phyloP scores from a whole-genome alignment of 768 basidiomycete species.

The Gautieria morchelliformis region DNA sequence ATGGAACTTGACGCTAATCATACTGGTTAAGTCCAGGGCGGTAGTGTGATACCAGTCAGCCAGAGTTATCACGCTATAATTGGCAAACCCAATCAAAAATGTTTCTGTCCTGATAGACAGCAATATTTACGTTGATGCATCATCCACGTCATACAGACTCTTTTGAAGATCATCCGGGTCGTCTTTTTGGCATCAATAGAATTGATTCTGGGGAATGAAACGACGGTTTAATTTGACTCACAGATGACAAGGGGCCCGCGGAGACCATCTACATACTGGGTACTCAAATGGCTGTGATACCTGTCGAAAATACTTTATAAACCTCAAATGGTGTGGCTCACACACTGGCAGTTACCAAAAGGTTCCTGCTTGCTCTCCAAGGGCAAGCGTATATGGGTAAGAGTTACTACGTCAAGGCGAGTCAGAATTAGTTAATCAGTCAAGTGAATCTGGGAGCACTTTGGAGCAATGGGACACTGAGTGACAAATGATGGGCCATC shows the following conservation, averaged over 20 bases:
- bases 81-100: not conserved
- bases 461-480: conserved; percentile 24
- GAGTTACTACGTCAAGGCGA: not conserved
- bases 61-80: conserved; percentile 26
- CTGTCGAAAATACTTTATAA: conserved; percentile 1
- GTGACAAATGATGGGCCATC: conserved; percentile 28
- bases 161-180: conserved; percentile 5
- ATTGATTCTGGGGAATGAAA: not conserved
- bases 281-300: conserved; percentile 13
- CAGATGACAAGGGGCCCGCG: conserved; percentile 10
- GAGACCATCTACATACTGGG: conserved; percentile 12
- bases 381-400: not conserved
- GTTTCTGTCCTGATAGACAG: not conserved
- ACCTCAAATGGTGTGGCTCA: not conserved
- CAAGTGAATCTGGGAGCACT: not conserved
- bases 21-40: not conserved
- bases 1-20: too few species aligned
- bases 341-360: conserved; percentile 3
- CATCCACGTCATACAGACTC: conserved; percentile 36
- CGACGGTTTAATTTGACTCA: not conserved
- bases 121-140: conserved; percentile 24
- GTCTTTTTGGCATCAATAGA: not conserved
- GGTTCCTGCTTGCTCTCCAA: conserved; percentile 8
- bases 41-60: conserved; percentile 33
- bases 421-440: not conserved